These are phyloP conservation scores for Austropuccinia psidii DNA, from an alignment of 1,284 basidiomycete genomes.

Conservation along the genomic window DNA sequence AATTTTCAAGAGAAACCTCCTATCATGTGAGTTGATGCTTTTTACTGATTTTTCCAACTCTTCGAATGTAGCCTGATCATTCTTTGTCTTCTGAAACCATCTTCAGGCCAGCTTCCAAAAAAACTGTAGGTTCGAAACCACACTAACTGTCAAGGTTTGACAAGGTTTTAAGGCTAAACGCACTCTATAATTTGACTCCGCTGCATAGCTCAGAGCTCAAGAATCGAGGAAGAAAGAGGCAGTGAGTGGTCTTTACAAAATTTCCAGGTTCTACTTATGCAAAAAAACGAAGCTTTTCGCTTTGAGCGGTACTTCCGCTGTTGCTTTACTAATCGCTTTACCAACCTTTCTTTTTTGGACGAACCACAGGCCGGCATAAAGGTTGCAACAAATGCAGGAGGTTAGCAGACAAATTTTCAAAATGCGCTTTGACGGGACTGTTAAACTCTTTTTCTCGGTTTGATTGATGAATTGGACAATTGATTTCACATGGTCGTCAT, in stretches of 20 bases:
- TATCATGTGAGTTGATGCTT: too few species aligned
- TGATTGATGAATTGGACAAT: neutral
- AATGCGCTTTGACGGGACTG: neutral
- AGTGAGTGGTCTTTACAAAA: neutral
- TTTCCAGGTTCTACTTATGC: too few species aligned
- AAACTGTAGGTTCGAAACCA: constrained; percentile 2
- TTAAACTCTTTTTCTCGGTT: neutral
- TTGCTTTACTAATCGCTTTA: neutral
- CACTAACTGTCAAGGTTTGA: too few species aligned
- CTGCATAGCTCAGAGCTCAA: constrained; percentile 24
- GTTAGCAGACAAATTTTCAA: neutral
- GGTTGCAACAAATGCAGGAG: constrained; percentile 31
- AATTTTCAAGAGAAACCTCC: too few species aligned
- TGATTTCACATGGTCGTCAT: neutral
- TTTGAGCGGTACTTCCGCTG: too few species aligned
- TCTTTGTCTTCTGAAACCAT: too few species aligned
- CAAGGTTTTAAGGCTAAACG: neutral
- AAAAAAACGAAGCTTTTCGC: too few species aligned
- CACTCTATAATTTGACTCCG: neutral
- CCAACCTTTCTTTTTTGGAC: neutral
- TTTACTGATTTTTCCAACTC: too few species aligned
- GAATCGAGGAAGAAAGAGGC: constrained; percentile 31
- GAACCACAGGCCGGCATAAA: constrained; percentile 14
- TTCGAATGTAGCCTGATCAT: too few species aligned
- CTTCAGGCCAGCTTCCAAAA: constrained; percentile 35